Conservation (phyloP, 768 basidiomycete species). For the Podaxis sp. region DNA sequence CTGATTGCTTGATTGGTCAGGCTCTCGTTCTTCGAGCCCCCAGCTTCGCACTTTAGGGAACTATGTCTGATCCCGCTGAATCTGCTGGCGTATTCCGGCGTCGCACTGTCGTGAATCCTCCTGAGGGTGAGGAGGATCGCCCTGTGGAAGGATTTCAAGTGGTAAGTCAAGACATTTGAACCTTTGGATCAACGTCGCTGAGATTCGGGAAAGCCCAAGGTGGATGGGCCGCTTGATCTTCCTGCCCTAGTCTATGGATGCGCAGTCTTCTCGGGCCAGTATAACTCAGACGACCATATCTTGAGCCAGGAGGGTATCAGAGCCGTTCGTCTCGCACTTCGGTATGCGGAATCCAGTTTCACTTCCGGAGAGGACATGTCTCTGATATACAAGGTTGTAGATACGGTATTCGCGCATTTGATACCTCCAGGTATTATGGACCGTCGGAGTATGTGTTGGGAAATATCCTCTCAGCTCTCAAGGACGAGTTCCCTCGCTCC, state of each 20-base stretch:
- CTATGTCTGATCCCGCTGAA: not conserved
- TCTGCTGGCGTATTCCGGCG: not conserved
- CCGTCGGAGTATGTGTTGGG: constrained; percentile 78
- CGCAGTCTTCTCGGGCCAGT: constrained; percentile 63
- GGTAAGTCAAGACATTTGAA: constrained; percentile 23
- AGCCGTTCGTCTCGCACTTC: constrained; percentile 70
- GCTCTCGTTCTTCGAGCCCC: not conserved
- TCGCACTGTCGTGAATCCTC: constrained; percentile 14
- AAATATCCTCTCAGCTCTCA: constrained; percentile 55
- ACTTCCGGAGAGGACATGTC: not conserved
- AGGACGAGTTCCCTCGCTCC: constrained; percentile 69
- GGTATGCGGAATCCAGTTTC: constrained; percentile 41
- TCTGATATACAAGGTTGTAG: constrained; percentile 33
- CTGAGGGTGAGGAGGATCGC: constrained; percentile 32
- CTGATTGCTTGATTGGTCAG: not conserved
- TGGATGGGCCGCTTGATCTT: constrained; percentile 35
- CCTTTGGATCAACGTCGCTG: not conserved
- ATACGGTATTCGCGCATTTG: constrained; percentile 79
- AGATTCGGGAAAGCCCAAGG: constrained; percentile 23
- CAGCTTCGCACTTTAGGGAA: not conserved
- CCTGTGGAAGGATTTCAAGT: constrained; percentile 37
- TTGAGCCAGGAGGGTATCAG: constrained; percentile 56
- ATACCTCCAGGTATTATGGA: constrained; percentile 81
- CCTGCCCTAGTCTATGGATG: constrained; percentile 68
- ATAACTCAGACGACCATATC: constrained; percentile 62